Conservation (phyloP, 768 basidiomycete species). For the Suillus subalutaceus region DNA sequence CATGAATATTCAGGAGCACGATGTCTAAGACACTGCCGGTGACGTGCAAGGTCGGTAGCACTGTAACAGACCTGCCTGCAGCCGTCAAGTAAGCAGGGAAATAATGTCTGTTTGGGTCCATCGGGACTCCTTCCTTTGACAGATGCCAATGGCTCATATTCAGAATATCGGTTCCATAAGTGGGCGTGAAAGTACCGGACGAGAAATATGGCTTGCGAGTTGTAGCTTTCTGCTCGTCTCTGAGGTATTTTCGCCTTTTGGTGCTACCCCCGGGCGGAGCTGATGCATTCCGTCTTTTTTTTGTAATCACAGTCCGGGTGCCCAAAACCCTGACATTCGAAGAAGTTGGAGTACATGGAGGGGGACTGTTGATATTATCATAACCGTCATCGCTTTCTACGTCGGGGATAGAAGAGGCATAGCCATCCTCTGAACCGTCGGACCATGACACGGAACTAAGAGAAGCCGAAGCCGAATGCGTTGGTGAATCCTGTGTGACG, state of each 20-base stretch:
- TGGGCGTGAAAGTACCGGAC: background rate
- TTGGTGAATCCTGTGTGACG: background rate
- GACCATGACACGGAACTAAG: constrained; percentile 13
- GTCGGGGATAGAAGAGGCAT: constrained; percentile 21
- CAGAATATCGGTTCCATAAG: background rate
- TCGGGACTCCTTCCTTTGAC: background rate
- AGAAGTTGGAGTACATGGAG: constrained; percentile 27
- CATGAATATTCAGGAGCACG: constrained; percentile 25
- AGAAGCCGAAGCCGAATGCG: constrained; percentile 5
- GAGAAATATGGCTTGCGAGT: constrained; percentile 1
- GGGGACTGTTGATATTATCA: constrained; percentile 20
- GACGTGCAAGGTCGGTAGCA: constrained; percentile 29
- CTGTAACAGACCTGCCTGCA: constrained; percentile 34
- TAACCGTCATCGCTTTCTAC: constrained; percentile 18
- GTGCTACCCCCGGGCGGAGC: constrained; percentile 6
- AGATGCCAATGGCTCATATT: background rate
- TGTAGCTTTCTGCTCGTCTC: background rate
- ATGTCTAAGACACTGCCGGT: constrained; percentile 34
- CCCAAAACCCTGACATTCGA: constrained; percentile 8
- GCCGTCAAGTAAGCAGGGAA: constrained; percentile 25
- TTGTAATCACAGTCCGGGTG: background rate
- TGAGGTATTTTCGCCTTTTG: constrained; percentile 12
- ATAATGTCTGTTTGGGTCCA: constrained; percentile 18
- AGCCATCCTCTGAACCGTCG: constrained; percentile 15
- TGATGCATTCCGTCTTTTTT: background rate